Evolutionary conservation across 1,284 basidiomycete genomes (phyloP), one percentile per base, ranked within the genome.

Genomic region (Cutaneotrichosporon mucoides): DNA sequence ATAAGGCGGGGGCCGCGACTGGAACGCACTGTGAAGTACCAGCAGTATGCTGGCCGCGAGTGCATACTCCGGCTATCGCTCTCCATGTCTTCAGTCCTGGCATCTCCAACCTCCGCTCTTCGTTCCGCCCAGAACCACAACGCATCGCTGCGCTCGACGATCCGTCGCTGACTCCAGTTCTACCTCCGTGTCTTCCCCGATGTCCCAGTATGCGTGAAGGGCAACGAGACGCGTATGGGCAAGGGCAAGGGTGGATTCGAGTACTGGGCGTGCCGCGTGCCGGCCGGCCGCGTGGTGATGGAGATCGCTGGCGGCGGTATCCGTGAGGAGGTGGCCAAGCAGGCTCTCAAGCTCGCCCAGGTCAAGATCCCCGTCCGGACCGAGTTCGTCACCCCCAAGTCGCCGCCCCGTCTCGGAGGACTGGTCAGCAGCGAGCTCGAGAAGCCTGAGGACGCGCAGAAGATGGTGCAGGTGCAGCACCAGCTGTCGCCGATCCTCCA

Each of bases 211-310:
- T 97, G 94, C 81, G 88, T 98, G 59, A 98, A 99, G 86, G 95
- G 95, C 56, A 98, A 97, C 72, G 95, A 99, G 78, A 96, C 94
- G 6, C 89, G 96, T 85, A 99, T 99, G 96, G 95, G 95, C 49
- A 98, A 98, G 79, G 96, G 96, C 60, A 99, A 99, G 79, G 96
- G 96, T 50, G 85, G 89, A 0, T 99, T 98, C 71, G 95, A 98
- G 76, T 98, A 85, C 77, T 98, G 95, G 96, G 92, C 94, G 40
- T 92, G 90, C 69, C 93, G 93, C 57, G 92, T 92, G 1, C 86
- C 89, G 6, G 88, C 86, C n/a, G 94, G 94, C 5, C 86, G 90
- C 48, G 93, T 98, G 7, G 84, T 99, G 24, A 91, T 99, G 66
- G 96, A 99, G 76, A 87, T 99, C 67, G 92, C 93, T 0, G 95